These are phyloP conservation scores for Kodamaea fukazawae DNA, from an alignment of 805 yeast genomes.

Conservation along the genomic window DNA sequence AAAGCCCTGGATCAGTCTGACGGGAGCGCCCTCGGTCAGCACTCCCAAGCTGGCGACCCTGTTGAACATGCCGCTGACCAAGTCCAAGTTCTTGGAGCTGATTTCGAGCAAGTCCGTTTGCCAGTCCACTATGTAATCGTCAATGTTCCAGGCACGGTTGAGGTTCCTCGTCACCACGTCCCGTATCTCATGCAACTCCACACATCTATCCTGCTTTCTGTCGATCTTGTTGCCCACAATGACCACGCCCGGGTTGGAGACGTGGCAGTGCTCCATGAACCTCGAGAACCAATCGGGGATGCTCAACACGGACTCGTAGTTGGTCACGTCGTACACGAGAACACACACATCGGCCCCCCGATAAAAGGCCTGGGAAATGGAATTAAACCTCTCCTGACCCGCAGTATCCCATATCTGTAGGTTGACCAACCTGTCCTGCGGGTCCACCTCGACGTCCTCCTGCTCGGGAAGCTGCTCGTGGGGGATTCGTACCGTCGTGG, in stretches of 20 bases:
- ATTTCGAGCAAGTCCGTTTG: constrained; percentile 31
- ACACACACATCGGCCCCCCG: constrained; percentile 58
- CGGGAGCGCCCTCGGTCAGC: constrained; percentile 11
- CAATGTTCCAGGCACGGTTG: constrained; percentile 17
- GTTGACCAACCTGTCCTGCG: constrained; percentile 21
- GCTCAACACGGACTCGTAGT: constrained; percentile 48
- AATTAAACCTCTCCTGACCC: constrained; percentile 46
- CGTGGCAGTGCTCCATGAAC: constrained; percentile 48
- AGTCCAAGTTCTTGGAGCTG: constrained; percentile 27
- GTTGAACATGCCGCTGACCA: constrained; percentile 33
- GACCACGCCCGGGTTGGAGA: constrained; percentile 44
- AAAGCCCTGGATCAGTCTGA: constrained; percentile 24
- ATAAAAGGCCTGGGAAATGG: constrained; percentile 53
- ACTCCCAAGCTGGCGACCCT: constrained; percentile 39
- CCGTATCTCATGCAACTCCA: constrained; percentile 35
- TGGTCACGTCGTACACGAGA: constrained; percentile 53
- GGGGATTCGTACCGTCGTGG: constrained; percentile 31
- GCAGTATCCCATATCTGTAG: constrained; percentile 59
- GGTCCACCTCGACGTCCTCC: constrained; percentile 5
- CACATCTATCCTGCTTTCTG: constrained; percentile 29
- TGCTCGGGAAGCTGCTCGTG: neutral
- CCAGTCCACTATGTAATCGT: constrained; percentile 33
- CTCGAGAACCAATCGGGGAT: constrained; percentile 47
- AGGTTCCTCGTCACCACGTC: constrained; percentile 26
- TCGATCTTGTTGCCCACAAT: constrained; percentile 56